A percentile compares a stretch with the other conserved stretches of the same genome.
Evolutionary conservation across 768 basidiomycete genomes (phyloP).

Genomic region (Pulveroboletus frians): DNA sequence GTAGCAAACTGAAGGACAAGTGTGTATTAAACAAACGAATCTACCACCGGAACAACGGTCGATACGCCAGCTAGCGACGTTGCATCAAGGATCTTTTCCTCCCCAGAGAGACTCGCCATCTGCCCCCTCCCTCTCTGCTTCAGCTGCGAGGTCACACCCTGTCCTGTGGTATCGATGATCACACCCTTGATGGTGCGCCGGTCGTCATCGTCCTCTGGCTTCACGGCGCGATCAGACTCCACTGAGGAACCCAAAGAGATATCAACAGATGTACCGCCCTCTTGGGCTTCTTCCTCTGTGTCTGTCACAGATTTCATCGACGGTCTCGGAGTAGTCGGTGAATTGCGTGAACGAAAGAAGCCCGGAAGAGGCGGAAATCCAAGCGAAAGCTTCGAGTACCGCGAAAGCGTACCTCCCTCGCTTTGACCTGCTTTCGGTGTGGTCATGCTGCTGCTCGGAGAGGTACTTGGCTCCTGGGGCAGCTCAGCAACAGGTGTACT

Average conservation of each 20-base stretch:
- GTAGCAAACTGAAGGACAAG: neutral
- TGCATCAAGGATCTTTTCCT: slow-evolving; percentile 20
- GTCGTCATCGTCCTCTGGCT: slow-evolving; percentile 39
- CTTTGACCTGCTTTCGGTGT: slow-evolving; percentile 46
- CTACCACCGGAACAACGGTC: slow-evolving; percentile 18
- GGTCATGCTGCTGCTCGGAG: slow-evolving; percentile 49
- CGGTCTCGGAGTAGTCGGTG: slow-evolving; percentile 35
- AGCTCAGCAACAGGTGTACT: slow-evolving; percentile 12
- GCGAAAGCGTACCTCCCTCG: slow-evolving; percentile 31
- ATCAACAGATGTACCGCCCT: slow-evolving; percentile 13
- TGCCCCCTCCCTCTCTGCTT: slow-evolving; percentile 13
- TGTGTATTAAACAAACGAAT: slow-evolving; percentile 17
- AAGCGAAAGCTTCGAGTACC: slow-evolving; percentile 43
- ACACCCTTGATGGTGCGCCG: slow-evolving; percentile 35
- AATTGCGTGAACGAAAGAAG: slow-evolving; percentile 58
- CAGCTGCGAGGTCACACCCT: slow-evolving; percentile 5
- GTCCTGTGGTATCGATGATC: slow-evolving; percentile 17
- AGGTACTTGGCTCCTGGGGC: slow-evolving; percentile 35
- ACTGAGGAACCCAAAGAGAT: slow-evolving; percentile 5
- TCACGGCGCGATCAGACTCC: slow-evolving; percentile 4
- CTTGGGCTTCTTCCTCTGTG: slow-evolving; percentile 16
- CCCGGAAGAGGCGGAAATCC: slow-evolving; percentile 60
- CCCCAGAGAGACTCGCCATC: slow-evolving; percentile 6
- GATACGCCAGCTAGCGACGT: slow-evolving; percentile 11
- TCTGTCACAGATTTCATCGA: slow-evolving; percentile 22